Evolutionary conservation across 2,329 filamentous ascomycete genomes (phyloP).

Genomic region (Zasmidium cellare): DNA sequence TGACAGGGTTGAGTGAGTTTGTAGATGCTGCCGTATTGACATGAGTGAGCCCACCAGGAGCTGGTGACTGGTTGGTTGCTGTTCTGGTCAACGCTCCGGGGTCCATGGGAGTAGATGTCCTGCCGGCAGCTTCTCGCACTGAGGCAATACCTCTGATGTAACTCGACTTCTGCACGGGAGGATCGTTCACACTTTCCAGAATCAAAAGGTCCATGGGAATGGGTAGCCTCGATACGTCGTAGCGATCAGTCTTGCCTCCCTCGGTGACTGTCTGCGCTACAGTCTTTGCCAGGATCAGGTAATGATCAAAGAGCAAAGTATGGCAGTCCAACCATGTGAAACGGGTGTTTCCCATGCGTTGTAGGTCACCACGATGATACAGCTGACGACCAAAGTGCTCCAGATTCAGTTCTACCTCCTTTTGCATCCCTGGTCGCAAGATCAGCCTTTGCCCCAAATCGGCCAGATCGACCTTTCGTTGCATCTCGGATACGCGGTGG

Average conservation of each 20-base stretch:
- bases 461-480: conserved; percentile 83
- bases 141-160: conserved; percentile 70
- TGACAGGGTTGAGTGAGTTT: conserved; percentile 47
- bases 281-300: conserved; percentile 83
- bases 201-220: conserved; percentile 97
- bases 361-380: conserved; percentile 84
- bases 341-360: conserved; percentile 81
- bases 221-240: conserved; percentile 90
- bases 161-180: conserved; percentile 74
- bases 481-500: conserved; percentile 85
- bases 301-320: conserved; percentile 93
- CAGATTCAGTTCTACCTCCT: conserved; percentile 78
- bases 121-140: conserved; percentile 57
- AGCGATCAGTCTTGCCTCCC: conserved; percentile 74
- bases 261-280: conserved; percentile 67
- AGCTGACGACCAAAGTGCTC: conserved; percentile 92
- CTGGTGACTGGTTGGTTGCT: conserved; percentile 38
- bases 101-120: conserved; percentile 25
- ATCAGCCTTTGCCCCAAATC: conserved; percentile 82
- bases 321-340: conserved; percentile 95
- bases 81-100: conserved; percentile 52
- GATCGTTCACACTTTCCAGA: conserved; percentile 88
- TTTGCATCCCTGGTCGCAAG: conserved; percentile 82
- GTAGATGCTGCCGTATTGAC: conserved; percentile 65
- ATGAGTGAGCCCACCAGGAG: conserved; percentile 62